These are phyloP conservation scores for Piper betle DNA, from an alignment of 164 flowering plant species.

Conservation along the genomic window DNA sequence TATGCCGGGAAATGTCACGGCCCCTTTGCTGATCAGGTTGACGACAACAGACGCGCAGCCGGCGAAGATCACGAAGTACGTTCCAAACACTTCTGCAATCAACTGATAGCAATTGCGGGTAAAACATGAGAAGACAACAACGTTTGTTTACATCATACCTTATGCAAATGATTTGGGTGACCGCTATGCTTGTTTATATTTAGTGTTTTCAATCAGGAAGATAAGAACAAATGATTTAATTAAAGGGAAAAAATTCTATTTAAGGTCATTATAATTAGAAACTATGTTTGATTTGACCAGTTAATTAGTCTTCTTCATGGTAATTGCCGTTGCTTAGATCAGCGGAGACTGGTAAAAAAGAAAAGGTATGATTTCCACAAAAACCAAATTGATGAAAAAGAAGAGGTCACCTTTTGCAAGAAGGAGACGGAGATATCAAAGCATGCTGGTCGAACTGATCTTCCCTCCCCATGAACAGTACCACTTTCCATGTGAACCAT, in stretches of 20 bases:
- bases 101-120: slow-evolving; percentile 15
- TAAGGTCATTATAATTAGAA: neutral
- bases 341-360: neutral
- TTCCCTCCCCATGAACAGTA: neutral
- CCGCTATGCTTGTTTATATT: too few relatives aligned
- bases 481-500: neutral
- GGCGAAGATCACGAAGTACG: slow-evolving; percentile 46
- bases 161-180: neutral
- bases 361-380: neutral
- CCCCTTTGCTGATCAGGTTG: slow-evolving; percentile 19
- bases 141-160: neutral
- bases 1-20: slow-evolving; percentile 37
- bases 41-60: slow-evolving; percentile 39
- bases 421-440: slow-evolving; percentile 8
- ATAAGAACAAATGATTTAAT: neutral
- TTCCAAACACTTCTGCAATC: slow-evolving; percentile 39
- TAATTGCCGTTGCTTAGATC: neutral
- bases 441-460: neutral
- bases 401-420: slow-evolving; percentile 14
- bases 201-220: neutral
- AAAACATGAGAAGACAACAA: neutral
- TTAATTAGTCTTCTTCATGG: neutral
- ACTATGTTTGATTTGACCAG: neutral
- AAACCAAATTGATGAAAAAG: neutral
- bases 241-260: neutral